Conservation (phyloP, 2,329 filamentous ascomycete genomes). For the Neofusicoccum ribis region DNA sequence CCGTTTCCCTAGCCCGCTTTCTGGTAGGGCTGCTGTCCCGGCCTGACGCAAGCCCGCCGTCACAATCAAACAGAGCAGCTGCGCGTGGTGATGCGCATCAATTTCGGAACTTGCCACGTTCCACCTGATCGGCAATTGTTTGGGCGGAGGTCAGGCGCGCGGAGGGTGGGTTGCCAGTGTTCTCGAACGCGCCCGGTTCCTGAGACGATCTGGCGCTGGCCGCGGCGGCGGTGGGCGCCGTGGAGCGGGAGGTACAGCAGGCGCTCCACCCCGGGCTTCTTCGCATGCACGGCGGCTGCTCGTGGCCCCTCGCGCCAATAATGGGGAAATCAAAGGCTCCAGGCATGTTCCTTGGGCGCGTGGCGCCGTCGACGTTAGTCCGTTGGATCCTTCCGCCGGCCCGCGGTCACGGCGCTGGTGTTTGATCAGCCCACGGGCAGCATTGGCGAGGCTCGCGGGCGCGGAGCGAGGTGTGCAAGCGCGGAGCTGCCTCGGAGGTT, state of each 20-base stretch:
- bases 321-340: conserved; percentile 1
- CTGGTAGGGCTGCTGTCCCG: conserved; percentile 13
- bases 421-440: conserved; percentile 16
- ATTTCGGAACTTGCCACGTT: conserved; percentile 12
- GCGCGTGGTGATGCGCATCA: conserved; percentile 13
- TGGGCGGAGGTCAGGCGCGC: conserved; percentile 7
- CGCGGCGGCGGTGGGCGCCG: conserved; percentile 1
- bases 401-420: conserved; percentile 17
- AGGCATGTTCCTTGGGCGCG: conserved; percentile 13
- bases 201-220: conserved; percentile 3
- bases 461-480: conserved; percentile 8
- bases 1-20: conserved; percentile 13
- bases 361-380: conserved; percentile 14
- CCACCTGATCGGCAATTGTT: conserved; percentile 6
- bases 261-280: not conserved
- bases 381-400: conserved; percentile 16
- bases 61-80: conserved; percentile 3
- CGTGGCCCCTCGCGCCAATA: conserved; percentile 3
- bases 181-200: conserved; percentile 6
- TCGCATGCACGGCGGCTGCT: not conserved
- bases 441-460: conserved; percentile 1
- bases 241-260: conserved; percentile 4
- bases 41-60: conserved; percentile 7
- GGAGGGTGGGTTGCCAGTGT: not conserved
- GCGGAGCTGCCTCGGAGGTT: conserved; percentile 13